phyloP scores from a whole-genome alignment of 257 asterid species.

The Ilex asprella region DNA sequence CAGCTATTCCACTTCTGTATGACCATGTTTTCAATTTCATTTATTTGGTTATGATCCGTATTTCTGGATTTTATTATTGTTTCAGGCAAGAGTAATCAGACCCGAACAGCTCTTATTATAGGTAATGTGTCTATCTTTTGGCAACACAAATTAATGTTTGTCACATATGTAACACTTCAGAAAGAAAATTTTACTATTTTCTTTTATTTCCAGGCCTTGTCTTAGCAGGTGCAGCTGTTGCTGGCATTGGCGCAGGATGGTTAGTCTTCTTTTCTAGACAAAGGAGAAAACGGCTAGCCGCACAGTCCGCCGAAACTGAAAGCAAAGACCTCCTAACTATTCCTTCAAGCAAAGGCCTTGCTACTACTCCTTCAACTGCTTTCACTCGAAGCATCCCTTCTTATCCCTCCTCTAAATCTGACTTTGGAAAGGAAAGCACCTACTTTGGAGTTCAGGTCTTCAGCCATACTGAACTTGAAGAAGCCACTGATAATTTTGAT shows the following conservation, averaged over 20 bases:
- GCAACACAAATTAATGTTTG: background rate
- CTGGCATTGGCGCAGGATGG: slow-evolving; percentile 48
- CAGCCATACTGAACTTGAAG: slow-evolving; percentile 57
- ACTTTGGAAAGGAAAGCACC: slow-evolving; percentile 33
- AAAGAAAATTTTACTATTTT: slow-evolving; percentile 1
- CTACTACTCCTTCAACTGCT: slow-evolving; percentile 23
- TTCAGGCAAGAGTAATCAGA: background rate
- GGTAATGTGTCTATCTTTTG: background rate
- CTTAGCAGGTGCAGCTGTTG: slow-evolving; percentile 58
- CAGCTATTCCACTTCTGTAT: too few relatives aligned
- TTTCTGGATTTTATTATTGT: background rate
- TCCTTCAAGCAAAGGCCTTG: slow-evolving; percentile 36
- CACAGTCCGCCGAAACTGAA: slow-evolving; percentile 18
- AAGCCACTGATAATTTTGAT: slow-evolving; percentile 67
- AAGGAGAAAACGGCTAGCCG: slow-evolving; percentile 32
- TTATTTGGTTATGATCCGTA: too few relatives aligned
- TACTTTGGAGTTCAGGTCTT: slow-evolving; percentile 80
- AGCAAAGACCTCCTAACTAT: slow-evolving; percentile 32
- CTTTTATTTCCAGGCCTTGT: slow-evolving; percentile 40
- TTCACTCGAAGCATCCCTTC: slow-evolving; percentile 68
- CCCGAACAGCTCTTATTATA: background rate
- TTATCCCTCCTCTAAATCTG: slow-evolving; percentile 53
- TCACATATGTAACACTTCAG: background rate
- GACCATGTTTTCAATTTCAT: background rate
- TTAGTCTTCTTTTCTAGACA: slow-evolving; percentile 47